Evolutionary conservation across 2,329 filamentous ascomycete species (phyloP).

Genomic region (Chrysoporthe cubensis): DNA sequence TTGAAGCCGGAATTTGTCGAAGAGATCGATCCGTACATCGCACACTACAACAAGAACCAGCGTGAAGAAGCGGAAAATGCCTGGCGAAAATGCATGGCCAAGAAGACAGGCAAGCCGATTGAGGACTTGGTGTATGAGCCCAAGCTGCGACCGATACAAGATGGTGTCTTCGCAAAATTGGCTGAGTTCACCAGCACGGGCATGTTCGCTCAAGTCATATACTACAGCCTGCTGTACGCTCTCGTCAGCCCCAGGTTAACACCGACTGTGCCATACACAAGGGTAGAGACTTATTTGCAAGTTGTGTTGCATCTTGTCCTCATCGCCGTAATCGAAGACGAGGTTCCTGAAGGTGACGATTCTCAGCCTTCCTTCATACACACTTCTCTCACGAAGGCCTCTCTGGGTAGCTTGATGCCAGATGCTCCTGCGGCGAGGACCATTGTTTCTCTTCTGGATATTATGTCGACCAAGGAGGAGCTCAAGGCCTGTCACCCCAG

Average conservation of each 20-base stretch:
- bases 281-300: conserved; percentile 89
- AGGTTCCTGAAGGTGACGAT: conserved; percentile 58
- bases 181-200: conserved; percentile 80
- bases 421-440: conserved; percentile 62
- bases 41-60: conserved; percentile 96
- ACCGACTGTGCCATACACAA: conserved; percentile 75
- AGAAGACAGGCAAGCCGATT: conserved; percentile 78
- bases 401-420: conserved; percentile 63
- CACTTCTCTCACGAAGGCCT: conserved; percentile 68
- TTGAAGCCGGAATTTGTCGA: conserved; percentile 84
- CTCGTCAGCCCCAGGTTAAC: conserved; percentile 70
- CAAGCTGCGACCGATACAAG: conserved; percentile 73
- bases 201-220: conserved; percentile 88
- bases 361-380: conserved; percentile 70
- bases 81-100: conserved; percentile 85
- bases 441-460: conserved; percentile 66
- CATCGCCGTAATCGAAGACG: conserved; percentile 84
- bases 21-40: conserved; percentile 91
- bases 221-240: conserved; percentile 84
- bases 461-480: conserved; percentile 68
- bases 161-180: conserved; percentile 77
- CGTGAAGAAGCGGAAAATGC: conserved; percentile 91
- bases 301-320: conserved; percentile 87
- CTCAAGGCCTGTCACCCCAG: conserved; percentile 85
- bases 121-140: conserved; percentile 93